Conservation (phyloP, 495 filamentous ascomycete species). For the Aspergillus panamensis region DNA sequence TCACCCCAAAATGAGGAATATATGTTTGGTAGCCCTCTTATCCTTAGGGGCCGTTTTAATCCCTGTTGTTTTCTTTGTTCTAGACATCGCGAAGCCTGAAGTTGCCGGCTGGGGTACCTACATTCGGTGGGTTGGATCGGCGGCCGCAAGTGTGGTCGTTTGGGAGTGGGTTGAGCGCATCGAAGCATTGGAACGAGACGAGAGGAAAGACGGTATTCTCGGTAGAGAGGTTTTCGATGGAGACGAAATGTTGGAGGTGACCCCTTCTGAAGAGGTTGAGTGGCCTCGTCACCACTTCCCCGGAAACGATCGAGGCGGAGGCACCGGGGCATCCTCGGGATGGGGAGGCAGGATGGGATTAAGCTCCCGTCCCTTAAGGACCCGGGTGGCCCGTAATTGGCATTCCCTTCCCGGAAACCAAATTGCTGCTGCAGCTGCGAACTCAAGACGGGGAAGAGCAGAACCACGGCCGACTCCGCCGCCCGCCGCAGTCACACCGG, state of each 20-base stretch:
- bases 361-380: slow-evolving; percentile 38
- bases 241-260: slow-evolving; percentile 88
- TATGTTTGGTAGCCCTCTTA: slow-evolving; percentile 76
- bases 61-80: slow-evolving; percentile 91
- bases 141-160: slow-evolving; percentile 92
- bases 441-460: slow-evolving; percentile 24
- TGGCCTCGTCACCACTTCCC: slow-evolving; percentile 44
- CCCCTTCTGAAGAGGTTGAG: slow-evolving; percentile 55
- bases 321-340: slow-evolving; percentile 39
- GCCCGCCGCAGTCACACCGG: slow-evolving; percentile 60
- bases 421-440: slow-evolving; percentile 16
- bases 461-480: slow-evolving; percentile 57
- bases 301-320: slow-evolving; percentile 38
- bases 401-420: slow-evolving; percentile 18
- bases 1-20: slow-evolving; percentile 89
- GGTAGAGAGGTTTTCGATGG: slow-evolving; percentile 95
- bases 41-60: slow-evolving; percentile 78
- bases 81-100: slow-evolving; percentile 84
- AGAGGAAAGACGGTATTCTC: slow-evolving; percentile 92
- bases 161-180: slow-evolving; percentile 99
- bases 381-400: slow-evolving; percentile 32
- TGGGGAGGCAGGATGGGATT: slow-evolving; percentile 45
- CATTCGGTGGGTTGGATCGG: slow-evolving; percentile 94
- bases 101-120: slow-evolving; percentile 97
- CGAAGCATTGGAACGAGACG: slow-evolving; percentile 90